Evolutionary conservation across 495 filamentous ascomycete genomes (phyloP).

Genomic region (Pyrenula massariospora): DNA sequence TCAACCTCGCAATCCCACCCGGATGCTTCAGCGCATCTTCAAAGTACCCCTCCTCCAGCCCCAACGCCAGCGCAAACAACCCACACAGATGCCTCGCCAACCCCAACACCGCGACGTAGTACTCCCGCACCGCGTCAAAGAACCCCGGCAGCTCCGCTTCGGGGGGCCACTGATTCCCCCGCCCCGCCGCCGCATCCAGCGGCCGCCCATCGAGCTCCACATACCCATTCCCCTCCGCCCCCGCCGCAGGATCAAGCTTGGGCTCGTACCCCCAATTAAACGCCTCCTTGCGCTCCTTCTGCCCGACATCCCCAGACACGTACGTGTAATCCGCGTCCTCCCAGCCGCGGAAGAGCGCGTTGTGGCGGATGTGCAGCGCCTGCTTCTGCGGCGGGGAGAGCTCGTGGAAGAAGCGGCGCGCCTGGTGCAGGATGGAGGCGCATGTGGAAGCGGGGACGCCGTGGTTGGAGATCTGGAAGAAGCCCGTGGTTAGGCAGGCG

Average conservation of each 20-base stretch:
- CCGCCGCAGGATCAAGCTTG: background rate
- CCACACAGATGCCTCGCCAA: background rate
- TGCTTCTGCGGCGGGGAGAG: background rate
- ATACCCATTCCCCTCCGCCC: background rate
- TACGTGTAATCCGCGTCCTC: background rate
- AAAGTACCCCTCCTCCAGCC: background rate
- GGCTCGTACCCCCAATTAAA: background rate
- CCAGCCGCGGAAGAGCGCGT: background rate
- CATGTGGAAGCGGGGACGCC: conserved; percentile 7
- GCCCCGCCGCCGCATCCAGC: background rate
- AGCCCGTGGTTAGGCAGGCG: conserved; percentile 21
- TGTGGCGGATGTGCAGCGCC: background rate
- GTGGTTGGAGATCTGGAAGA: conserved; percentile 25
- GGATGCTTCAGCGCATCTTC: background rate
- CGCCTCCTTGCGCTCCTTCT: background rate
- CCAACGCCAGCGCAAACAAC: background rate
- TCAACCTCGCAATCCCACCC: background rate
- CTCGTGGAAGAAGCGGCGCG: background rate
- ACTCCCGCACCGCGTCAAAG: background rate
- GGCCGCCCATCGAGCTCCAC: background rate
- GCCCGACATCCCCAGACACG: background rate
- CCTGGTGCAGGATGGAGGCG: background rate
- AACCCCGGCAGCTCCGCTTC: background rate
- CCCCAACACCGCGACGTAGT: background rate
- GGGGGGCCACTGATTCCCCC: background rate